Conservation (phyloP, 108 stramenopile species). For the Bacterosira constricta region DNA sequence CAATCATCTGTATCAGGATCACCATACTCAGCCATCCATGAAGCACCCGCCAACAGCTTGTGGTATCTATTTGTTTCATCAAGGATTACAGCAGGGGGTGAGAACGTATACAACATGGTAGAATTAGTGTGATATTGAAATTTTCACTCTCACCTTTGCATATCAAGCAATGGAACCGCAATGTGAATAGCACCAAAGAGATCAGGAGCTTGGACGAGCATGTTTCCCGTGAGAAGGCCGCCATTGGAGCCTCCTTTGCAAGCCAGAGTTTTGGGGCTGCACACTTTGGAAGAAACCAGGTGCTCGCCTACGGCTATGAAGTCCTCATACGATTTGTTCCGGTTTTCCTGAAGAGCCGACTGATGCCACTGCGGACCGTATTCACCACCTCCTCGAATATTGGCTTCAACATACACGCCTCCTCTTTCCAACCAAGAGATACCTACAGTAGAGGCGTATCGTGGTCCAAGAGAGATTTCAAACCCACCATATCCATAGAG, state of each 20-base stretch:
- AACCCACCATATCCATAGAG: slow-evolving; percentile 95
- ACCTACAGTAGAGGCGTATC: slow-evolving; percentile 80
- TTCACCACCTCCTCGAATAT: slow-evolving; percentile 96
- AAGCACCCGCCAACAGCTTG: slow-evolving; percentile 58
- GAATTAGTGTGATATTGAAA: slow-evolving; percentile 16
- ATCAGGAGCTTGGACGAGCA: slow-evolving; percentile 91
- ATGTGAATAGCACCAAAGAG: slow-evolving; percentile 95
- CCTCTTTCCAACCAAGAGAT: slow-evolving; percentile 91
- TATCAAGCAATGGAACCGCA: slow-evolving; percentile 94
- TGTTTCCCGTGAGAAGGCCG: slow-evolving; percentile 90
- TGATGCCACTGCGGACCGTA: slow-evolving; percentile 94
- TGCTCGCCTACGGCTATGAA: slow-evolving; percentile 88
- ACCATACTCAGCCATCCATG: slow-evolving; percentile 99
- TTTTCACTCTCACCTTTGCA: slow-evolving; percentile 66
- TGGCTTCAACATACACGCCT: slow-evolving; percentile 93
- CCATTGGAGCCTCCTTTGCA: slow-evolving; percentile 97
- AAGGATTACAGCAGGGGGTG: slow-evolving; percentile 38
- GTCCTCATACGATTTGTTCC: slow-evolving; percentile 96
- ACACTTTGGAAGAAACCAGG: slow-evolving; percentile 72
- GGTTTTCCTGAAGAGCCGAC: slow-evolving; percentile 76
- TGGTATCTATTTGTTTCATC: slow-evolving; percentile 68
- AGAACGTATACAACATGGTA: slow-evolving; percentile 28
- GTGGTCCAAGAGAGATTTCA: slow-evolving; percentile 92
- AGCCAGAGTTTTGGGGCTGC: slow-evolving; percentile 84
- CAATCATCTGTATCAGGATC: slow-evolving; percentile 94